Conservation (phyloP, 768 basidiomycete species). For the Imleria badia region DNA sequence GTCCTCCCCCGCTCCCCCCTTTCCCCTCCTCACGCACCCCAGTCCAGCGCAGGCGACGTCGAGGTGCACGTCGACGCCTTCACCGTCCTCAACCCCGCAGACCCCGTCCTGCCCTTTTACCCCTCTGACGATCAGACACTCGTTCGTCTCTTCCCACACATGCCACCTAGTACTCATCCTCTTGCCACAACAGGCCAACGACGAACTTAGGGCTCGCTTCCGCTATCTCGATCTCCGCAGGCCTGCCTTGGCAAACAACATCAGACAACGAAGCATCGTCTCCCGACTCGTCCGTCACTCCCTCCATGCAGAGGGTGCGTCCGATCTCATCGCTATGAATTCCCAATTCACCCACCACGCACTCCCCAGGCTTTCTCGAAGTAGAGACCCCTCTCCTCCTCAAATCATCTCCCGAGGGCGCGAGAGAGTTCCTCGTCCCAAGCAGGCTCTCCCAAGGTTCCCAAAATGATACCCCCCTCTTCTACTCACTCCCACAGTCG, state of each 20-base stretch:
- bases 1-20: slow-evolving; percentile 21
- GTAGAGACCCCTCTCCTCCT: slow-evolving; percentile 92
- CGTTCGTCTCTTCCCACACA: slow-evolving; percentile 45
- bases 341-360: slow-evolving; percentile 4
- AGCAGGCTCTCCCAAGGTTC: slow-evolving; percentile 44
- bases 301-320: slow-evolving; percentile 71
- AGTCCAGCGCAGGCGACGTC: slow-evolving; percentile 71
- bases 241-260: slow-evolving; percentile 66
- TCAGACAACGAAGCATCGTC: slow-evolving; percentile 81
- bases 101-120: slow-evolving; percentile 71
- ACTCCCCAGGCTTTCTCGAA: slow-evolving; percentile 74
- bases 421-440: slow-evolving; percentile 91
- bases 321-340: slow-evolving; percentile 4
- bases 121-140: slow-evolving; percentile 75
- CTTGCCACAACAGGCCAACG: slow-evolving; percentile 59
- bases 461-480: slow-evolving; percentile 41
- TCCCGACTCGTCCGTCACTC: slow-evolving; percentile 72
- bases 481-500: slow-evolving; percentile 91
- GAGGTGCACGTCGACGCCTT: slow-evolving; percentile 75
- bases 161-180: background rate
- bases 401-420: slow-evolving; percentile 91
- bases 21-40: slow-evolving; percentile 14
- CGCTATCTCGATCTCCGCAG: slow-evolving; percentile 90
- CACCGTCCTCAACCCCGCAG: slow-evolving; percentile 79
- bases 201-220: slow-evolving; percentile 81